Percentiles rank a stretch among this genome's conserved stretches.
Evolutionary conservation across 2,329 filamentous ascomycete genomes (phyloP).

Genomic region (Hymenoscyphus linearis): DNA sequence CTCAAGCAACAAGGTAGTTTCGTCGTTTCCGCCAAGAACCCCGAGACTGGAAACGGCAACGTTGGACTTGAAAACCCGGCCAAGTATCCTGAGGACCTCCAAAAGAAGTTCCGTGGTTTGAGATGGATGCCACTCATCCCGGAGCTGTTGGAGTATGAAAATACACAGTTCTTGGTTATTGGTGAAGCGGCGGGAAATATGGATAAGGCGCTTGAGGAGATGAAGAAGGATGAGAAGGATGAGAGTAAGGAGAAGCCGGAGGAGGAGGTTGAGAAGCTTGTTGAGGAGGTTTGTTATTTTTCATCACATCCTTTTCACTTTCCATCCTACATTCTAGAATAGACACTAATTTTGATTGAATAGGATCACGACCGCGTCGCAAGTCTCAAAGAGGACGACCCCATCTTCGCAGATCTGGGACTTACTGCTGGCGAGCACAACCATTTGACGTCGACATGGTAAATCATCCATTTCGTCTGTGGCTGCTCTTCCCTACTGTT

Average conservation of each 20-base stretch:
- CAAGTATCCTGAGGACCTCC: slow-evolving; percentile 66
- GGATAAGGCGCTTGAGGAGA: slow-evolving; percentile 50
- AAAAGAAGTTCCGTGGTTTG: slow-evolving; percentile 64
- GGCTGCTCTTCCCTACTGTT: too few relatives aligned
- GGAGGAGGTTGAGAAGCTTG: slow-evolving; percentile 70
- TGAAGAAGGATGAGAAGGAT: slow-evolving; percentile 51
- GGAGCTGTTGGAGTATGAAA: slow-evolving; percentile 67
- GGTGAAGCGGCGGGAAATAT: slow-evolving; percentile 58
- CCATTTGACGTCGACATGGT: slow-evolving; percentile 57
- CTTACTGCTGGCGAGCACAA: slow-evolving; percentile 60
- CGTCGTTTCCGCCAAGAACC: slow-evolving; percentile 75
- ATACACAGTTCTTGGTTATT: slow-evolving; percentile 73
- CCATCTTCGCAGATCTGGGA: slow-evolving; percentile 46
- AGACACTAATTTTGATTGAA: not conserved
- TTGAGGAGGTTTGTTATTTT: slow-evolving; percentile 56
- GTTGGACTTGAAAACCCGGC: slow-evolving; percentile 59
- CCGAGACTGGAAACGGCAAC: slow-evolving; percentile 60
- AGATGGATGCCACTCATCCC: slow-evolving; percentile 73
- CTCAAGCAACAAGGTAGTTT: slow-evolving; percentile 69
- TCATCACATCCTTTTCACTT: too few relatives aligned
- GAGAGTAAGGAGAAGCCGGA: slow-evolving; percentile 55
- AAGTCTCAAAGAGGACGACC: slow-evolving; percentile 41
- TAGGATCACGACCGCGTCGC: slow-evolving; percentile 47
- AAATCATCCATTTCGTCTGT: slow-evolving; percentile 16
- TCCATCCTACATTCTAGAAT: not conserved